These are phyloP conservation scores for Pyrenophora tritici-repentis DNA, from an alignment of 2,329 filamentous ascomycete species.

Conservation along the genomic window DNA sequence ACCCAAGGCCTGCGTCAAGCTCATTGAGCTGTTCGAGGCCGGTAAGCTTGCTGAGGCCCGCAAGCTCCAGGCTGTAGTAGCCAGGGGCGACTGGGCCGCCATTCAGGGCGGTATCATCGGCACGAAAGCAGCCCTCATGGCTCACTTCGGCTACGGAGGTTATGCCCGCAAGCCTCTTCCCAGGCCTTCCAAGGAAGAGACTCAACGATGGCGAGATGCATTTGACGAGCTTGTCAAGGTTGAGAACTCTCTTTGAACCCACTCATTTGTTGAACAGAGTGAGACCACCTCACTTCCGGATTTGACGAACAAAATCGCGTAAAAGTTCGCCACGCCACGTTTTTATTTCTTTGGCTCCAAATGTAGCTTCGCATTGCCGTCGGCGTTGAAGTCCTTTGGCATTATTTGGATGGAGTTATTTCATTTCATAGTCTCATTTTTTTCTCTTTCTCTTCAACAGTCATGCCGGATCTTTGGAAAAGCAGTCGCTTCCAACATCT, in stretches of 20 bases:
- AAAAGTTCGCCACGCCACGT: neutral
- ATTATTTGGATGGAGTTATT: constrained; percentile 31
- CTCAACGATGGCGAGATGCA: constrained; percentile 47
- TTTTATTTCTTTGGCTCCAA: neutral
- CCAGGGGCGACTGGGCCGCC: constrained; percentile 70
- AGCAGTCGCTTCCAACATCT: constrained; percentile 4
- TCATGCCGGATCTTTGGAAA: too few species aligned
- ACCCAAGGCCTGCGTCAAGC: constrained; percentile 67
- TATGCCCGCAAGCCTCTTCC: constrained; percentile 63
- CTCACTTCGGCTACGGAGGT: constrained; percentile 69
- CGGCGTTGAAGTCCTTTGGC: constrained; percentile 34
- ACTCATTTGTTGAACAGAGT: neutral
- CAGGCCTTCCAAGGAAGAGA: constrained; percentile 52
- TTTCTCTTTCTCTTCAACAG: constrained; percentile 17
- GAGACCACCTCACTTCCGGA: too few species aligned
- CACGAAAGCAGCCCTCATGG: constrained; percentile 68
- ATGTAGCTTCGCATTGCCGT: constrained; percentile 26
- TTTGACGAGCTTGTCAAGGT: constrained; percentile 53
- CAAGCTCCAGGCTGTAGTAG: constrained; percentile 67
- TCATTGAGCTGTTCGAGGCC: constrained; percentile 64
- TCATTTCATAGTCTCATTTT: constrained; percentile 1
- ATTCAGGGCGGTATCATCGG: constrained; percentile 72
- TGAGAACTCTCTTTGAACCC: constrained; percentile 45
- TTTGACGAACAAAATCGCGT: too few species aligned
- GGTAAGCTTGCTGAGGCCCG: constrained; percentile 66